Evolutionary conservation across 768 basidiomycete species (phyloP).

Genomic region (Lentinus brumalis): DNA sequence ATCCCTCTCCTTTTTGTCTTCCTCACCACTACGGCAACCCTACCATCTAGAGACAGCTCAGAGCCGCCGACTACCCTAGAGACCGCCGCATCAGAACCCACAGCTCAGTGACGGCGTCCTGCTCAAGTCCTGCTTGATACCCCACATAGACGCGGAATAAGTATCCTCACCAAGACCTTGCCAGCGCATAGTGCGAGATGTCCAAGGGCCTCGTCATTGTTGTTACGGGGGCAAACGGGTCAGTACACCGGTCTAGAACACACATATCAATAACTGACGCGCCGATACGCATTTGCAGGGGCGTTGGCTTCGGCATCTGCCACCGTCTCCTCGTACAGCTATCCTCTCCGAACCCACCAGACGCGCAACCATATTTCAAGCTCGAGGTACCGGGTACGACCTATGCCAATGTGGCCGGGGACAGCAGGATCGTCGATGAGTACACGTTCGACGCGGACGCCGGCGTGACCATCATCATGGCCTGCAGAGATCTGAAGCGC

Average conservation of each 20-base stretch:
- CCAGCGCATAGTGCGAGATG: background rate
- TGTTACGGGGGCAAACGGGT: slow-evolving; percentile 42
- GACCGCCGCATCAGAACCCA: too few relatives aligned
- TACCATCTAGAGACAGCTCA: too few relatives aligned
- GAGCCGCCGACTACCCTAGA: too few relatives aligned
- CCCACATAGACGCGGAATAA: too few relatives aligned
- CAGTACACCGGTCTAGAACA: slow-evolving; percentile 1
- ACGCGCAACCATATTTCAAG: slow-evolving; percentile 50
- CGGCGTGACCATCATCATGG: slow-evolving; percentile 76
- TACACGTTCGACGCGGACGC: slow-evolving; percentile 36
- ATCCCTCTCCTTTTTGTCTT: too few relatives aligned
- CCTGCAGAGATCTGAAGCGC: slow-evolving; percentile 67
- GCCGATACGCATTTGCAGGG: slow-evolving; percentile 44
- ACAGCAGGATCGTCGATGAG: slow-evolving; percentile 14
- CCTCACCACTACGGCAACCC: too few relatives aligned
- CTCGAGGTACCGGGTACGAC: slow-evolving; percentile 20
- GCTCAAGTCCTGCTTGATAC: too few relatives aligned
- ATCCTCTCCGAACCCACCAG: slow-evolving; percentile 49
- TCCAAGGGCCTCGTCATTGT: slow-evolving; percentile 30
- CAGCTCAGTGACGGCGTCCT: too few relatives aligned
- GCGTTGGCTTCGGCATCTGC: slow-evolving; percentile 83
- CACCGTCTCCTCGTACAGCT: slow-evolving; percentile 74
- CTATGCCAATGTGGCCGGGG: slow-evolving; percentile 18
- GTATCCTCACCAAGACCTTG: too few relatives aligned
- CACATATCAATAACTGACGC: background rate